phyloP scores from a whole-genome alignment of 768 basidiomycete genomes.

The Coprinopsis cinerea region DNA sequence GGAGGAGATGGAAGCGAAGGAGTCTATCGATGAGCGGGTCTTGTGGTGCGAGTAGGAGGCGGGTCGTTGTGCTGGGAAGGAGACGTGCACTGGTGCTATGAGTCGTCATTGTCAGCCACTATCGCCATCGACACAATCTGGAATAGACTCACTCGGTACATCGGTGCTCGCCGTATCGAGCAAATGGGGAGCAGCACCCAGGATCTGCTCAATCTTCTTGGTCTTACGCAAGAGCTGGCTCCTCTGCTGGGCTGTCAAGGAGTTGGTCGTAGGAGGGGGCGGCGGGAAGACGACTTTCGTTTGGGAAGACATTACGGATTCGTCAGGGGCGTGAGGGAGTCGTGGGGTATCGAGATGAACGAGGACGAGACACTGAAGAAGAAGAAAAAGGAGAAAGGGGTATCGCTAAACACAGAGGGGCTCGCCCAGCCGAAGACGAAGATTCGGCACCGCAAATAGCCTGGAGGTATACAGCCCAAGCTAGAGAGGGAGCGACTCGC shows the following conservation, averaged over 20 bases:
- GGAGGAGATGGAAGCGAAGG: constrained; percentile 19
- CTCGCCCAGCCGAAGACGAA: too few relatives aligned
- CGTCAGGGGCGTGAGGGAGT: constrained; percentile 4
- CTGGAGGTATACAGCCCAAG: too few relatives aligned
- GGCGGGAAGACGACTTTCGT: constrained; percentile 36
- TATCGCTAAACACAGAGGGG: too few relatives aligned
- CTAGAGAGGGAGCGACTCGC: too few relatives aligned
- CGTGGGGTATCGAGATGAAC: too few relatives aligned
- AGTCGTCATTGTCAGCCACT: constrained; percentile 4
- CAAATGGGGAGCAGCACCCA: constrained; percentile 56
- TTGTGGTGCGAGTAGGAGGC: constrained; percentile 12
- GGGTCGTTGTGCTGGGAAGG: constrained; percentile 14
- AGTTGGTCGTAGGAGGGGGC: constrained; percentile 56
- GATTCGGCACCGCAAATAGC: too few relatives aligned
- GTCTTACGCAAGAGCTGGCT: constrained; percentile 50
- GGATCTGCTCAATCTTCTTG: constrained; percentile 52
- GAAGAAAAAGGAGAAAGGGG: background rate
- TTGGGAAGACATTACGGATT: constrained; percentile 11
- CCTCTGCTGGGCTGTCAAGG: constrained; percentile 45
- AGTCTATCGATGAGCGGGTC: constrained; percentile 21
- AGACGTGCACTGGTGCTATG: constrained; percentile 19
- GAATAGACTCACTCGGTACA: constrained; percentile 17
- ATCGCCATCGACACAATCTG: background rate
- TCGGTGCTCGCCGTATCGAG: constrained; percentile 28
- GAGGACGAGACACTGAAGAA: background rate